Percentiles rank a stretch among this genome's conserved stretches.
Conservation (phyloP, 2,329 filamentous ascomycete genomes). For the Trichoderma sp. region DNA sequence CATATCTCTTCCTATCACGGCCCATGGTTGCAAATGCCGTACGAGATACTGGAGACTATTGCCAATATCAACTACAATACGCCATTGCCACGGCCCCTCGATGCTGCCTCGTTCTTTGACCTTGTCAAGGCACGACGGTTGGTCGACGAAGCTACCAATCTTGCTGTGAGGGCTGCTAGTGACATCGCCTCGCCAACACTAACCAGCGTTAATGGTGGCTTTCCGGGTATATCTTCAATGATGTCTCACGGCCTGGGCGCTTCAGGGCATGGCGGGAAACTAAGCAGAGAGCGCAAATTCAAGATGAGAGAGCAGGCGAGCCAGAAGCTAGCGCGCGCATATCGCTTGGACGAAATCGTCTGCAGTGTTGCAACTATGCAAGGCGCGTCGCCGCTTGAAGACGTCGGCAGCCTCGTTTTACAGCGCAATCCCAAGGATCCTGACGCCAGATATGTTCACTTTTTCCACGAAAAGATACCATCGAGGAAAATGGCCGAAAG, state of each 20-base stretch:
- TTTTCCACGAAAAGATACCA: constrained; percentile 89
- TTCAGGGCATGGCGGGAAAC: constrained; percentile 62
- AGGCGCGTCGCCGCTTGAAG: constrained; percentile 74
- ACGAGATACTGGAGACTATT: constrained; percentile 77
- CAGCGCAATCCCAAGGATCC: constrained; percentile 68
- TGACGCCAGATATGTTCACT: constrained; percentile 87
- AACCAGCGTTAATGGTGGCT: constrained; percentile 55
- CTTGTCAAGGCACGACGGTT: constrained; percentile 78
- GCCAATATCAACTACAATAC: constrained; percentile 80
- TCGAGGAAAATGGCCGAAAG: constrained; percentile 72
- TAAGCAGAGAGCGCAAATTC: constrained; percentile 77
- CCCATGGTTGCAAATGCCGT: constrained; percentile 78
- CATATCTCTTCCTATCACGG: constrained; percentile 85
- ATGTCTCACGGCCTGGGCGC: constrained; percentile 42
- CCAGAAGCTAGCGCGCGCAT: constrained; percentile 75
- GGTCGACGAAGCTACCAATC: constrained; percentile 78
- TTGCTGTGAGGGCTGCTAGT: constrained; percentile 76
- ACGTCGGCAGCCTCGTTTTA: constrained; percentile 73
- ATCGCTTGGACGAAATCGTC: constrained; percentile 80
- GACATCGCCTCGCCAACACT: constrained; percentile 69
- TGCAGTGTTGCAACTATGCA: constrained; percentile 85
- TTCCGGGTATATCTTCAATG: constrained; percentile 33
- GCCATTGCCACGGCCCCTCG: constrained; percentile 74
- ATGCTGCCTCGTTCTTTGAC: constrained; percentile 82
- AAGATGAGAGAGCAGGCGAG: constrained; percentile 81